These are phyloP conservation scores for Globisporangium echinulatum DNA, from an alignment of 352 stramenopile species.

Conservation along the genomic window DNA sequence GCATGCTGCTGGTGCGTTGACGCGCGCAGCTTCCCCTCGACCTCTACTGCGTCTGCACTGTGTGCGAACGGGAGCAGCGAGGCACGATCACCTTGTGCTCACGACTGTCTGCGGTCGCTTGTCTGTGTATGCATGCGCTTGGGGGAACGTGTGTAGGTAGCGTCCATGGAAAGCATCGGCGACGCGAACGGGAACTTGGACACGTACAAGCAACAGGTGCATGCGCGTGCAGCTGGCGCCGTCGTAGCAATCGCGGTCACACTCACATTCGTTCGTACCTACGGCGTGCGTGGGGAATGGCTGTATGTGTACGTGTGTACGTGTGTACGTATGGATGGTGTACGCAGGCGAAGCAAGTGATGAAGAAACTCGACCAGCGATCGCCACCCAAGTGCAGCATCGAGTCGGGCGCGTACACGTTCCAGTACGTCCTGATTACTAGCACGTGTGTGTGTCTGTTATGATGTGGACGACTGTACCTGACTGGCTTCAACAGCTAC, in stretches of 20 bases:
- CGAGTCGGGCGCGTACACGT: slow-evolving; percentile 88
- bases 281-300: no score
- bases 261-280: no score
- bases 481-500: slow-evolving; percentile 62
- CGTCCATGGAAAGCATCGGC: slow-evolving; percentile 90
- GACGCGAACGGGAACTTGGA: slow-evolving; percentile 79
- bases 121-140: not conserved
- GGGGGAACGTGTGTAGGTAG: slow-evolving; percentile 46
- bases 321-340: no score
- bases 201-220: slow-evolving; percentile 85
- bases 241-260: no score
- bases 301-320: no score
- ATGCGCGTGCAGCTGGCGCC: no score
- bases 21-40: not conserved
- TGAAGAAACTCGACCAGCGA: slow-evolving; percentile 89
- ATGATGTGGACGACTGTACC: not conserved
- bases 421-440: slow-evolving; percentile 76
- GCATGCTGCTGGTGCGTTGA: slow-evolving; percentile 83
- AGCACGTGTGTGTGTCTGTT: no score
- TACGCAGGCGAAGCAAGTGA: slow-evolving; percentile 88
- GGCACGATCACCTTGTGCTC: not conserved
- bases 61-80: not conserved
- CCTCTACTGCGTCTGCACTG: not conserved
- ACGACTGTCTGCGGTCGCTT: no score
- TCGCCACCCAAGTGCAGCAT: slow-evolving; percentile 93